These are phyloP conservation scores for Kalmanozyma brasiliensis DNA, from an alignment of 1,284 basidiomycete species.

Conservation along the genomic window DNA sequence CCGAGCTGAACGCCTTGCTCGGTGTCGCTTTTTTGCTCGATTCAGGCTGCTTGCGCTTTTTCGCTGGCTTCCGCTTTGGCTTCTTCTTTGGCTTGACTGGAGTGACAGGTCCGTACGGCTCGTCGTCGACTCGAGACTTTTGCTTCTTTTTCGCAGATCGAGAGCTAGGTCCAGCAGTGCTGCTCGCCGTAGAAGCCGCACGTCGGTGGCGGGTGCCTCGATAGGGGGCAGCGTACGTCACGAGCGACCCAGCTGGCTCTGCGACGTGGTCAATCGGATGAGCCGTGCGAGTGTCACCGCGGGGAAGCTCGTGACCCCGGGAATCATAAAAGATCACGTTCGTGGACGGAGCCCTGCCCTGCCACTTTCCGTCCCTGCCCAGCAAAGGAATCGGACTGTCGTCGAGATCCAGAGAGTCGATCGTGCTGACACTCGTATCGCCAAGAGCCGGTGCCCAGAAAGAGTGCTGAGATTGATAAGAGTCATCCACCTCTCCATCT, in stretches of 20 bases:
- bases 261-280: background rate
- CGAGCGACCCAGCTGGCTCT: background rate
- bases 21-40: background rate
- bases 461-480: constrained; percentile 10
- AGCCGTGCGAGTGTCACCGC: background rate
- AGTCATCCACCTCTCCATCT: constrained; percentile 32
- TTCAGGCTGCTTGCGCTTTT: background rate
- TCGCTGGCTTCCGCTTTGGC: background rate
- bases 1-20: background rate
- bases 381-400: constrained; percentile 19
- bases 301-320: background rate
- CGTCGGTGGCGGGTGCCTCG: constrained; percentile 1
- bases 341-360: constrained; percentile 4
- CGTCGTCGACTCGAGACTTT: background rate
- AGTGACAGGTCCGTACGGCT: background rate
- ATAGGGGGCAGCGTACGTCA: background rate
- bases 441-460: constrained; percentile 17
- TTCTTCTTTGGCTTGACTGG: background rate
- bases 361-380: constrained; percentile 18
- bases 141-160: background rate
- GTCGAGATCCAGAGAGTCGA: constrained; percentile 12
- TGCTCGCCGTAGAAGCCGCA: background rate
- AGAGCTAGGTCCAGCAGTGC: background rate
- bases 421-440: constrained; percentile 19
- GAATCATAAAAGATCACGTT: background rate